phyloP scores from a whole-genome alignment of 768 basidiomycete species.

The Postia placenta region DNA sequence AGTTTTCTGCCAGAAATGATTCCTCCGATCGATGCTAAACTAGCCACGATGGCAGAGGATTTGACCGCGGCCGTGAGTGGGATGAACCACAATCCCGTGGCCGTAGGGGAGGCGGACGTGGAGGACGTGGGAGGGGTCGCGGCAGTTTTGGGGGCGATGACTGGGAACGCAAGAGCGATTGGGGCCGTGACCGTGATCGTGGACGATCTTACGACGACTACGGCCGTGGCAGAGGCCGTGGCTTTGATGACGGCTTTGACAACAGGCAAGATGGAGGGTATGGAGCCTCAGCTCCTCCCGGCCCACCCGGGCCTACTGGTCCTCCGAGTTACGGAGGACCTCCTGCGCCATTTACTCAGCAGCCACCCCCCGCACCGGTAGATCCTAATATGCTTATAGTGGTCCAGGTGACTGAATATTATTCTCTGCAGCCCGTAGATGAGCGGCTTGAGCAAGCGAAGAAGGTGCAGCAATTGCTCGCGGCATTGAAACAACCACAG shows the following conservation, averaged over 20 bases:
- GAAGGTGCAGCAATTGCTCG: conserved; percentile 81
- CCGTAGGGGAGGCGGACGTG: conserved; percentile 32
- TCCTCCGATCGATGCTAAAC: no score
- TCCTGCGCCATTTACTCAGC: conserved; percentile 22
- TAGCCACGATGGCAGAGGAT: conserved; percentile 21
- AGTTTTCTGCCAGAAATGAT: conserved; percentile 8
- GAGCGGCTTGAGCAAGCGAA: conserved; percentile 86
- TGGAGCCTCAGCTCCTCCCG: no score
- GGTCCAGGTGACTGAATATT: conserved; percentile 1
- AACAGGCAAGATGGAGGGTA: conserved; percentile 21
- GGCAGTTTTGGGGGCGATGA: conserved; percentile 32
- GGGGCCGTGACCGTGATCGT: conserved; percentile 19
- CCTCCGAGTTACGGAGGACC: conserved; percentile 30
- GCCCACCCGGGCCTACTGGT: conserved; percentile 7
- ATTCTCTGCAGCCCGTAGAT: conserved; percentile 41
- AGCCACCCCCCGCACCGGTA: conserved; percentile 29
- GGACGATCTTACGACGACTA: conserved; percentile 19
- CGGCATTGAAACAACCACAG: conserved; percentile 72
- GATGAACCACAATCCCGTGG: conserved; percentile 23
- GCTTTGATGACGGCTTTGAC: conserved; percentile 18
- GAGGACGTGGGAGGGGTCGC: conserved; percentile 25
- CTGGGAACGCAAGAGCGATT: conserved; percentile 38
- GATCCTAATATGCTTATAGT: conserved; percentile 9
- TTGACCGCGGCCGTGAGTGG: conserved; percentile 35
- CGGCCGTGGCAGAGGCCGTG: conserved; percentile 17